These are phyloP conservation scores for Metschnikowia borealis DNA, from an alignment of 805 yeast genomes.

Conservation along the genomic window DNA sequence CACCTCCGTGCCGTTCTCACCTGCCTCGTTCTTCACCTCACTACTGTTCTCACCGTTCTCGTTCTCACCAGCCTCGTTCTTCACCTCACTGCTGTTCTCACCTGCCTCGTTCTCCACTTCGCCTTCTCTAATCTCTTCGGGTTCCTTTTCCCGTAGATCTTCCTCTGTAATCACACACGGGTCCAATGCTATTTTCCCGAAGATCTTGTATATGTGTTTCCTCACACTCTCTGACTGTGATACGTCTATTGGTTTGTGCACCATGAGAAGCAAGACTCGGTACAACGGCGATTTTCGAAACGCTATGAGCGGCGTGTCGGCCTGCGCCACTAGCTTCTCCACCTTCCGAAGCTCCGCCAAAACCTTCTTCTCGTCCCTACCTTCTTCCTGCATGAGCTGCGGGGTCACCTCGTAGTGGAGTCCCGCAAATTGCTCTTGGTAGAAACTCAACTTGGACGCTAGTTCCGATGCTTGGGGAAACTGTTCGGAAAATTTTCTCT, in stretches of 20 bases:
- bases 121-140: neutral
- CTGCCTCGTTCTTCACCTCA: no score
- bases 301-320: constrained; percentile 28
- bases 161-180: constrained; percentile 14
- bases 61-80: neutral
- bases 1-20: no score
- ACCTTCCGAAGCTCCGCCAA: constrained; percentile 16
- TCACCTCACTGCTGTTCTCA: no score
- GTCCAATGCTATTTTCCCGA: constrained; percentile 12
- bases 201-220: constrained; percentile 18
- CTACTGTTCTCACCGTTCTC: no score
- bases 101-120: no score
- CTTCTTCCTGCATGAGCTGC: constrained; percentile 10
- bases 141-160: constrained; percentile 10
- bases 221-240: constrained; percentile 5
- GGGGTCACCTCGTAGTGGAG: constrained; percentile 16
- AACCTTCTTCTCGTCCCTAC: constrained; percentile 12
- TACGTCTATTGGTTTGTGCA: constrained; percentile 26
- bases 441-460: constrained; percentile 14
- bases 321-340: constrained; percentile 12
- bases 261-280: constrained; percentile 28
- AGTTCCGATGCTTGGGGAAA: constrained; percentile 26
- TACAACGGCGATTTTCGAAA: constrained; percentile 29
- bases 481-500: constrained; percentile 20
- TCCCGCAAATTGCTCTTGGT: constrained; percentile 18